phyloP scores from a whole-genome alignment of 495 filamentous ascomycete genomes.

The Mytilinidion resinicola region DNA sequence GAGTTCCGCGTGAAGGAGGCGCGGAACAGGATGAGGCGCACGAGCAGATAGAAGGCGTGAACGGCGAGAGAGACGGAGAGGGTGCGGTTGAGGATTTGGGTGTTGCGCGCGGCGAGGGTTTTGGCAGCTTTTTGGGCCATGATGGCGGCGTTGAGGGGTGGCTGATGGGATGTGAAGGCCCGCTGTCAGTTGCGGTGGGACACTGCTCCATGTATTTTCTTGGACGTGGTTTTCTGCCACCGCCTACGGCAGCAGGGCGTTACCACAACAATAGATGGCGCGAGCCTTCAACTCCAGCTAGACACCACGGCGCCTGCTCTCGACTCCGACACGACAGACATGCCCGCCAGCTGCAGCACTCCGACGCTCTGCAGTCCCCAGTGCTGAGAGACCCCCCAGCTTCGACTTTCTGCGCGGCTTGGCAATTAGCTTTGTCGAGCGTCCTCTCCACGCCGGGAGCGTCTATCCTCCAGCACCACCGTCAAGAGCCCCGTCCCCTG shows the following conservation, averaged over 20 bases:
- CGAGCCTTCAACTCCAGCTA: neutral
- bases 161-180: too few relatives aligned
- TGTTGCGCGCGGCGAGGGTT: conserved; percentile 77
- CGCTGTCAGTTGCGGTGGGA: too few relatives aligned
- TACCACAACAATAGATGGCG: neutral
- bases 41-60: conserved; percentile 66
- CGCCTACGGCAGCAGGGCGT: neutral
- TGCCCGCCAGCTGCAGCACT: neutral
- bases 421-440: conserved; percentile 30
- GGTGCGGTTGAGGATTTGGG: conserved; percentile 63
- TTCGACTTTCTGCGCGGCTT: conserved; percentile 7
- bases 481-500: conserved; percentile 5
- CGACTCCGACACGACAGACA: conserved; percentile 3
- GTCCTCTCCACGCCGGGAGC: conserved; percentile 10
- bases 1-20: conserved; percentile 47
- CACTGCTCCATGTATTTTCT: too few relatives aligned
- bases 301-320: neutral
- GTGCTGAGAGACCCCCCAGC: neutral
- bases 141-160: neutral
- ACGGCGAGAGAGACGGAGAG: conserved; percentile 65
- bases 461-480: conserved; percentile 8
- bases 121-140: conserved; percentile 80
- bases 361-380: neutral
- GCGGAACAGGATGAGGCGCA: conserved; percentile 59
- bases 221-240: neutral